Base-by-base conservation (phyloP, 805 yeast species). In the Wickerhamomyces queroliae region DNA sequence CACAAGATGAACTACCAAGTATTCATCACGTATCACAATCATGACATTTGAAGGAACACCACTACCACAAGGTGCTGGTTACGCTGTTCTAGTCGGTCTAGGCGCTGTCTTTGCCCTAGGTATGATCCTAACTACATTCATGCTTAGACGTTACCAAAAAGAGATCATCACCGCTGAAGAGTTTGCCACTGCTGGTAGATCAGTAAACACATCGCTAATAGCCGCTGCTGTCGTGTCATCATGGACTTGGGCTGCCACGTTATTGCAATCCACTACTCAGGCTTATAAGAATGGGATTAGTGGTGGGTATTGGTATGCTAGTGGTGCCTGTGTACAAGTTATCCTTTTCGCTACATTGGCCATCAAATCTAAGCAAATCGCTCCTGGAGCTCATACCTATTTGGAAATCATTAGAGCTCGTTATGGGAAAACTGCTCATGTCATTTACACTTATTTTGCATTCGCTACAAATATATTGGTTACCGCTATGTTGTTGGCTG, bases 191-290 rank as follows among this genome's bases (percentile, higher is more conserved):
- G 96, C 96, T 26, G 96, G 96, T 48, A 75, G 96, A 57, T 70
- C 87, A 4, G 95, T 90, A 31, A 84, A 83, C 51, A 80, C 91
- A 0, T 93, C 93, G 36, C 68, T 90, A 48, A 82, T 88, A 45
- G 80, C 91, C 5, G 80, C 95, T 7, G 95, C 96, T 7, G 96
- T 90, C 23, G 96, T 89, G 8, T 80, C 91, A 11, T 80, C 91
- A 8, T 90, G 98, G 98, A 88, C 96, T 9, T 82, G 89, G 89
- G 85, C 85, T n/a, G 86, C 88, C 3, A 85, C 95, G 2, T 63
- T 85, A 35, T 66, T 85, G 24, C 80, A 79, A 28, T 78, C 88
- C 3, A 77, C 95, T 1, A 76, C 95, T 17, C 89, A 83, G 58
- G 86, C 86, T 18, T 89, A 85, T 61, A 66, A 66, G 32, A 70